A percentile compares a stretch with the other conserved stretches of the same genome.
These are phyloP conservation scores for Limonium bicolor DNA, from an alignment of 148 eudicot genomes.

Conservation along the genomic window DNA sequence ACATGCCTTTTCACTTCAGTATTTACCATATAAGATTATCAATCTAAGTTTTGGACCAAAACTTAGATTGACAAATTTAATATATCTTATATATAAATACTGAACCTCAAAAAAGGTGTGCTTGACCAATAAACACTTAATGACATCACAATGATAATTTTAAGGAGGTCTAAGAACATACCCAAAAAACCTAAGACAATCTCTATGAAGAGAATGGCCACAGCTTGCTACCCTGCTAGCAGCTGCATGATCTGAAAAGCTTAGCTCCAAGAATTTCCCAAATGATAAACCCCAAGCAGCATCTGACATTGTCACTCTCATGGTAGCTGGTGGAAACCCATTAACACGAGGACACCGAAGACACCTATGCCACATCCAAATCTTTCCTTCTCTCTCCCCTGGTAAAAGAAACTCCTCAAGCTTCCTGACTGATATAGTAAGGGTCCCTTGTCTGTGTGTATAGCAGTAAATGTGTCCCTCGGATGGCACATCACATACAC, in stretches of 20 bases:
- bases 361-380: slow-evolving; percentile 99
- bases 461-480: slow-evolving; percentile 87
- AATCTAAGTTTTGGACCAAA: too few species aligned
- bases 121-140: neutral
- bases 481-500: slow-evolving; percentile 67
- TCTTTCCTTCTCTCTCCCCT: slow-evolving; percentile 84
- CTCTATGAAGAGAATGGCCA: slow-evolving; percentile 97
- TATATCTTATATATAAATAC: too few species aligned
- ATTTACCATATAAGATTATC: too few species aligned
- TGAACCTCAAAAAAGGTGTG: too few species aligned
- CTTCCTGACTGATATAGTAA: slow-evolving; percentile 67
- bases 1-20: too few species aligned
- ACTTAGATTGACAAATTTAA: too few species aligned
- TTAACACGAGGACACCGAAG: slow-evolving; percentile 50
- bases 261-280: slow-evolving; percentile 94
- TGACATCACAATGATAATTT: neutral
- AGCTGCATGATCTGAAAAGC: slow-evolving; percentile 87
- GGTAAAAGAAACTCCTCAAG: slow-evolving; percentile 42
- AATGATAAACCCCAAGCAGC: slow-evolving; percentile 98
- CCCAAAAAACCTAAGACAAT: slow-evolving; percentile 96
- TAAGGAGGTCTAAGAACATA: slow-evolving; percentile 11
- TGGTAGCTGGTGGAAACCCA: slow-evolving; percentile 83
- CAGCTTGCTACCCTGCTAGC: slow-evolving; percentile 93
- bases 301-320: slow-evolving; percentile 71
- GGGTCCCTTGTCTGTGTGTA: slow-evolving; percentile 79